Evolutionary conservation across 208 protist genomes (phyloP).

Genomic region (Wallacemonas rigidus): DNA sequence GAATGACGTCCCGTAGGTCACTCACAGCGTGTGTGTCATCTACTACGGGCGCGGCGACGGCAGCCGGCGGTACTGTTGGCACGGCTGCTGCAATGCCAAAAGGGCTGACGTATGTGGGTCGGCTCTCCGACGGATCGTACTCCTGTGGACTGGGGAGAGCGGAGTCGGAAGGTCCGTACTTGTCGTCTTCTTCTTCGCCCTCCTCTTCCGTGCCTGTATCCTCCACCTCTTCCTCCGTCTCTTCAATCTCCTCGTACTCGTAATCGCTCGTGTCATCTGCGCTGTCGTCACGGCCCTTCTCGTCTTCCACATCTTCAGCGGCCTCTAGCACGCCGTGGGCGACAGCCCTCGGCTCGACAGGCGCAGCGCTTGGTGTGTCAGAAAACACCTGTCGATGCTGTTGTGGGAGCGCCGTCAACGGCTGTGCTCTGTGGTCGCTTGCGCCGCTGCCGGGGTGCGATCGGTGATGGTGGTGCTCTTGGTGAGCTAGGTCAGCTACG

Average conservation of each 20-base stretch:
- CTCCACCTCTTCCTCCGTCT: constrained; percentile 9
- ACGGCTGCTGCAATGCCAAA: too few species aligned
- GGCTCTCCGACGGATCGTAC: background rate
- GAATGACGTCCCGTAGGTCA: constrained; percentile 13
- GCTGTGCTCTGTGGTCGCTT: background rate
- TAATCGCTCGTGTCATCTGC: background rate
- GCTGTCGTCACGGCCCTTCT: background rate
- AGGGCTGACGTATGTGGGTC: background rate
- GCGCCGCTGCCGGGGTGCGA: background rate
- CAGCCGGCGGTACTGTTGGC: background rate
- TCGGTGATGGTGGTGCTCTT: background rate
- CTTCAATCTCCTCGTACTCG: background rate
- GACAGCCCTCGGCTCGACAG: background rate
- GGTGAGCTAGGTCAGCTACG: background rate
- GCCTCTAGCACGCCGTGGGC: background rate
- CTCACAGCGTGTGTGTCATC: background rate
- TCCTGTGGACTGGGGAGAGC: background rate
- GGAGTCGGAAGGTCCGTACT: background rate
- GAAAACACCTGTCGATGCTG: background rate
- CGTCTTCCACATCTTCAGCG: background rate
- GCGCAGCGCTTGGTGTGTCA: background rate
- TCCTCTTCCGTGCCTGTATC: constrained; percentile 4
- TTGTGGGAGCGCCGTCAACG: background rate
- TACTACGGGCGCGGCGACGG: background rate
- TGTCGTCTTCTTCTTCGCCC: background rate